Conservation (phyloP, 1,284 basidiomycete genomes). For the Filobasidium uniguttulatum region DNA sequence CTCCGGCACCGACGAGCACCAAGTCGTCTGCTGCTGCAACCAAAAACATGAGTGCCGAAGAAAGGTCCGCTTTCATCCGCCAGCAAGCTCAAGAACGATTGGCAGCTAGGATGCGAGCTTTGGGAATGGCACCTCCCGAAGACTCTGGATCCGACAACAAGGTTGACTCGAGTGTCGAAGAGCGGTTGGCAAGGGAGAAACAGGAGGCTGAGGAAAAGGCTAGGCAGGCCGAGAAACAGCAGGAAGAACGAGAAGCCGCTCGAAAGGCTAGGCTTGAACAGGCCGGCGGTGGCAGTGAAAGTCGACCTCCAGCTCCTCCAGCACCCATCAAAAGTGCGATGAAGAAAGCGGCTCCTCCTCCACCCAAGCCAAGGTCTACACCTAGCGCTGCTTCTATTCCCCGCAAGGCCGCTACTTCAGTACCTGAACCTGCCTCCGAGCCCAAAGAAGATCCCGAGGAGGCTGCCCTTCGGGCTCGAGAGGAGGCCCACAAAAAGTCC, state of each 20-base stretch:
- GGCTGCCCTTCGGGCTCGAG: slow-evolving; percentile 46
- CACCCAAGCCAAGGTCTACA: slow-evolving; percentile 18
- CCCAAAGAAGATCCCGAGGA: slow-evolving; percentile 49
- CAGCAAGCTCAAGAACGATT: slow-evolving; percentile 73
- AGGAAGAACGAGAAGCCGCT: slow-evolving; percentile 56
- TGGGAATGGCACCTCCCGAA: slow-evolving; percentile 52
- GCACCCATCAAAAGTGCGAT: slow-evolving; percentile 22
- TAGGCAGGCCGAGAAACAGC: slow-evolving; percentile 56
- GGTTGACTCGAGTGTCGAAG: slow-evolving; percentile 64
- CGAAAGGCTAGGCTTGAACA: slow-evolving; percentile 54
- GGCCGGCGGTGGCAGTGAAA: slow-evolving; percentile 48
- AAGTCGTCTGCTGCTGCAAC: slow-evolving; percentile 44
- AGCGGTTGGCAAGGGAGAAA: slow-evolving; percentile 66
- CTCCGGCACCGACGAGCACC: slow-evolving; percentile 42
- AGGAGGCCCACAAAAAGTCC: slow-evolving; percentile 52
- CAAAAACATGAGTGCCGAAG: slow-evolving; percentile 72
- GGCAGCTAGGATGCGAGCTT: slow-evolving; percentile 70
- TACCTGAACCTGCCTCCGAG: slow-evolving; percentile 35
- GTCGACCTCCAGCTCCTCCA: slow-evolving; percentile 25
- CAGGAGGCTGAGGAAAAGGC: slow-evolving; percentile 72
- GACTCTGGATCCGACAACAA: slow-evolving; percentile 19
- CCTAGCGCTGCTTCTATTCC: slow-evolving; percentile 24
- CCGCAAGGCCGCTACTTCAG: slow-evolving; percentile 30
- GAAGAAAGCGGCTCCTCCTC: slow-evolving; percentile 23
- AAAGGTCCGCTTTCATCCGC: slow-evolving; percentile 65